Percentiles rank a stretch among this genome's conserved stretches.
These are phyloP conservation scores for Aspergillus affinis DNA, from an alignment of 495 filamentous ascomycete species.

Conservation along the genomic window DNA sequence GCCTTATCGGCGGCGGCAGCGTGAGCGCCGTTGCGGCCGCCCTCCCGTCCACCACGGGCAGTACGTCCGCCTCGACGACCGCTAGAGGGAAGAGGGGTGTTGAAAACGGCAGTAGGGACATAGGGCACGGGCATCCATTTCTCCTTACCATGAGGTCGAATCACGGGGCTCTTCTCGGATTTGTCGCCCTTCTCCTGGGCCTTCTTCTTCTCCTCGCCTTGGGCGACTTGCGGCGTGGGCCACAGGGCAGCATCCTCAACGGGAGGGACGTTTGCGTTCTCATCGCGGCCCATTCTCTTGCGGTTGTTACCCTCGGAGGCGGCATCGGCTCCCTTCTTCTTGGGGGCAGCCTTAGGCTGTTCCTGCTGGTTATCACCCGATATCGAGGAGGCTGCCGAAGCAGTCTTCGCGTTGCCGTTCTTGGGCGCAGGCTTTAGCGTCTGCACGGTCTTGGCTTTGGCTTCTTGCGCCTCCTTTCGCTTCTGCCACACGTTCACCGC, in stretches of 20 bases:
- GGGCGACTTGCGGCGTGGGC: slow-evolving; percentile 84
- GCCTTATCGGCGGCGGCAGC: slow-evolving; percentile 47
- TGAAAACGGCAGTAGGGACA: slow-evolving; percentile 77
- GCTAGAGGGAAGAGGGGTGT: slow-evolving; percentile 69
- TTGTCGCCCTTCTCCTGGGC: slow-evolving; percentile 58
- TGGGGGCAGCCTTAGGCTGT: slow-evolving; percentile 48
- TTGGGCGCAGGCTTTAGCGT: slow-evolving; percentile 31
- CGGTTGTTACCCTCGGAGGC: slow-evolving; percentile 32
- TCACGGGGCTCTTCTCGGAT: slow-evolving; percentile 52
- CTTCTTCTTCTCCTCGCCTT: slow-evolving; percentile 73
- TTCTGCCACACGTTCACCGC: slow-evolving; percentile 83
- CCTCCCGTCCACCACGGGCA: slow-evolving; percentile 53
- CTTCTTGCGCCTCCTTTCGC: slow-evolving; percentile 66
- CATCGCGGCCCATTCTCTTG: slow-evolving; percentile 45
- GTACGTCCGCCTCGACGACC: slow-evolving; percentile 60
- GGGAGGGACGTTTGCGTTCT: slow-evolving; percentile 48
- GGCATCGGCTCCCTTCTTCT: slow-evolving; percentile 40
- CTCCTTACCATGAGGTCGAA: slow-evolving; percentile 61
- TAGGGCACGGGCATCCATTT: slow-evolving; percentile 73
- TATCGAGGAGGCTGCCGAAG: slow-evolving; percentile 30
- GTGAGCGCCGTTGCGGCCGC: slow-evolving; percentile 52
- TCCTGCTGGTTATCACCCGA: slow-evolving; percentile 39
- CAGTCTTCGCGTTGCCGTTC: slow-evolving; percentile 33
- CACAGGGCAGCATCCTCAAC: slow-evolving; percentile 76
- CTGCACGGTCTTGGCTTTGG: slow-evolving; percentile 58